Conservation (phyloP, 2,329 filamentous ascomycete genomes). For the Trichoderma sp. region DNA sequence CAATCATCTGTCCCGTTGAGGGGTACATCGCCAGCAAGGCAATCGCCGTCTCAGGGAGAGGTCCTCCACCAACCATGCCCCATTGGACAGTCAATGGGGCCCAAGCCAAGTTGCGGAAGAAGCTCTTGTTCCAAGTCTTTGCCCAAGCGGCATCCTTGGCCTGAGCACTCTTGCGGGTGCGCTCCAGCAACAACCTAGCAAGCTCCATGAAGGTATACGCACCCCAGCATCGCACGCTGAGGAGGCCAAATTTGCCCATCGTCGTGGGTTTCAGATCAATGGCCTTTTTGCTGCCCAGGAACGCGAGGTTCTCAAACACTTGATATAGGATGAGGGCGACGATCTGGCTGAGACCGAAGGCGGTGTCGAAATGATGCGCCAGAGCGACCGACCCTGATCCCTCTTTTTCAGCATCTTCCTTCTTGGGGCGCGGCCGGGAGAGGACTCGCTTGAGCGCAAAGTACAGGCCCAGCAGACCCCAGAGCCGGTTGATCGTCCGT, state of each 20-base stretch:
- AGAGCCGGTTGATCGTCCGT: constrained; percentile 73
- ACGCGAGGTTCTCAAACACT: constrained; percentile 79
- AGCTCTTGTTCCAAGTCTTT: constrained; percentile 62
- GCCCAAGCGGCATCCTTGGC: constrained; percentile 45
- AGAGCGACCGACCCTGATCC: constrained; percentile 31
- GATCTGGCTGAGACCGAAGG: constrained; percentile 69
- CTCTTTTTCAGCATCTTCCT: constrained; percentile 26
- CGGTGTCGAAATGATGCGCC: constrained; percentile 40
- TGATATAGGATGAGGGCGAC: constrained; percentile 70
- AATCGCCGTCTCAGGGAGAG: constrained; percentile 44
- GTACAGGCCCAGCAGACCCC: constrained; percentile 74
- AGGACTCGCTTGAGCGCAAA: constrained; percentile 62
- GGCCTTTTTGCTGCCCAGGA: constrained; percentile 72
- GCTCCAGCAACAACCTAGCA: constrained; percentile 58
- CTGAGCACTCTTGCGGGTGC: constrained; percentile 41
- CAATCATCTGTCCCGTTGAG: constrained; percentile 46
- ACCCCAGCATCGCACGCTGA: constrained; percentile 80
- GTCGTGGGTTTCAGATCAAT: constrained; percentile 58
- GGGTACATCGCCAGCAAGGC: constrained; percentile 48
- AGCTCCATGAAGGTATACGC: constrained; percentile 77
- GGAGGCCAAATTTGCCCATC: constrained; percentile 63
- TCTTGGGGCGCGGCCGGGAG: constrained; percentile 33
- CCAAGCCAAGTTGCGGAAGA: constrained; percentile 73
- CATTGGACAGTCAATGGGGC: constrained; percentile 83
- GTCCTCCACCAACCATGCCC: constrained; percentile 65